Conservation (phyloP, 495 filamentous ascomycete species). For the Cryomyces antarcticus region DNA sequence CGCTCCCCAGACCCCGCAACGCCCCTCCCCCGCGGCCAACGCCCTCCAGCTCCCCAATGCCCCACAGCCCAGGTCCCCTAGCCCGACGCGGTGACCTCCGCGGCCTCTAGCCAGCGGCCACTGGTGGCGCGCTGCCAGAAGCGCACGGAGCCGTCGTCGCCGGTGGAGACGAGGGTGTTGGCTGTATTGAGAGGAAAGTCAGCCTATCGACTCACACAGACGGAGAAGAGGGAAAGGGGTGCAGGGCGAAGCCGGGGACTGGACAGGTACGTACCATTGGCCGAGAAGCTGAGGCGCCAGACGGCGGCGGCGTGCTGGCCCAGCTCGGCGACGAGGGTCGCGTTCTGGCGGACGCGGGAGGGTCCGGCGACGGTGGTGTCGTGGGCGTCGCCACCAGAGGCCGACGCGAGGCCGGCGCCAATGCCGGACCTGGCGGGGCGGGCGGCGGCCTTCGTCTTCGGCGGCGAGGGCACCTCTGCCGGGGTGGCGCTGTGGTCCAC, state of each 20-base stretch:
- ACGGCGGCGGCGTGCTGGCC: constrained; percentile 18
- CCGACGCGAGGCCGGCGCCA: constrained; percentile 37
- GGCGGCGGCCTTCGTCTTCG: constrained; percentile 1
- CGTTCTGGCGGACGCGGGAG: constrained; percentile 16
- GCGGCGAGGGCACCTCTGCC: constrained; percentile 9
- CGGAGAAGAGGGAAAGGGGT: not conserved
- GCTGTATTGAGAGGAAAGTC: constrained; percentile 1
- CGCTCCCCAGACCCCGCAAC: no score
- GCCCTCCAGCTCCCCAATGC: no score
- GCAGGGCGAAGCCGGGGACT: not conserved
- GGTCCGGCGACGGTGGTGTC: not conserved
- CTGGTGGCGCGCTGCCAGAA: constrained; percentile 18
- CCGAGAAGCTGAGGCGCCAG: constrained; percentile 20
- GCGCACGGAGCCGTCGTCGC: constrained; percentile 17
- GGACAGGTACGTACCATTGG: constrained; percentile 10
- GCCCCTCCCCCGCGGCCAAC: no score
- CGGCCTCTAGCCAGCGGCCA: constrained; percentile 7
- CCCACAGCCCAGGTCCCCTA: no score
- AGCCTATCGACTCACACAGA: not conserved
- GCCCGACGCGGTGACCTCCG: constrained; percentile 3
- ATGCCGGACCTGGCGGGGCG: constrained; percentile 25
- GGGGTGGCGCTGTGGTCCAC: constrained; percentile 8
- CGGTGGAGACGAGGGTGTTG: constrained; percentile 18
- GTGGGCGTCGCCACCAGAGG: constrained; percentile 3
- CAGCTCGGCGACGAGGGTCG: constrained; percentile 18